Evolutionary conservation across 2,329 filamentous ascomycete genomes (phyloP).

Genomic region (Ampelomyces quisqualis): DNA sequence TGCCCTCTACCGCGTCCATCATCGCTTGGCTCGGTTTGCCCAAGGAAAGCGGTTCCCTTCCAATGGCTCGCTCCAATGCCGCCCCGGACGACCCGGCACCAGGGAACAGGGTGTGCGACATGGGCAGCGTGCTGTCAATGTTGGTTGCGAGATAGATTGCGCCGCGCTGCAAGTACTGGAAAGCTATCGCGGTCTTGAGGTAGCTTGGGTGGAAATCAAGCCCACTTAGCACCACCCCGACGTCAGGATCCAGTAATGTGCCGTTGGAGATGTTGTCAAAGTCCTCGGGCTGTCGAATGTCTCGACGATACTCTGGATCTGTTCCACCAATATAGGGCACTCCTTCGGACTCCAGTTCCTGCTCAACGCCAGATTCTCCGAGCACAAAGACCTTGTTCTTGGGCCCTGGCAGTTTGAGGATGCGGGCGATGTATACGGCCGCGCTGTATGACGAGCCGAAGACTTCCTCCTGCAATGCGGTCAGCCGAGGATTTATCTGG

Average conservation of each 20-base stretch:
- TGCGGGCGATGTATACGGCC: slow-evolving; percentile 92
- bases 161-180: slow-evolving; percentile 80
- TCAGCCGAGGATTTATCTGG: slow-evolving; percentile 2
- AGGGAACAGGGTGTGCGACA: slow-evolving; percentile 79
- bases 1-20: slow-evolving; percentile 98
- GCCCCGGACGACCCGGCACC: slow-evolving; percentile 83
- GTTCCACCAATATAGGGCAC: slow-evolving; percentile 84
- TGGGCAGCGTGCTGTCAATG: slow-evolving; percentile 84
- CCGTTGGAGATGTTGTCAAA: slow-evolving; percentile 71
- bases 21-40: slow-evolving; percentile 98
- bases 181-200: slow-evolving; percentile 80
- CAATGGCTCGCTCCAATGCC: slow-evolving; percentile 66
- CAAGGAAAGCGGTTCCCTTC: slow-evolving; percentile 70
- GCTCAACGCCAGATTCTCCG: slow-evolving; percentile 87
- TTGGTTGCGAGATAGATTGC: slow-evolving; percentile 93
- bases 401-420: slow-evolving; percentile 73
- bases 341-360: slow-evolving; percentile 78
- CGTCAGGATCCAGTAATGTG: slow-evolving; percentile 80
- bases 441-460: slow-evolving; percentile 95
- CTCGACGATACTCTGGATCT: slow-evolving; percentile 72
- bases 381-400: slow-evolving; percentile 95
- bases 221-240: slow-evolving; percentile 84
- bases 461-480: slow-evolving; percentile 69
- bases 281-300: slow-evolving; percentile 72
- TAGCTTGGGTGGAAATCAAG: slow-evolving; percentile 96